Evolutionary conservation across 306 rosid genomes (phyloP), one percentile per base, ranked within the genome.

Genomic region (Rosa rugosa): DNA sequence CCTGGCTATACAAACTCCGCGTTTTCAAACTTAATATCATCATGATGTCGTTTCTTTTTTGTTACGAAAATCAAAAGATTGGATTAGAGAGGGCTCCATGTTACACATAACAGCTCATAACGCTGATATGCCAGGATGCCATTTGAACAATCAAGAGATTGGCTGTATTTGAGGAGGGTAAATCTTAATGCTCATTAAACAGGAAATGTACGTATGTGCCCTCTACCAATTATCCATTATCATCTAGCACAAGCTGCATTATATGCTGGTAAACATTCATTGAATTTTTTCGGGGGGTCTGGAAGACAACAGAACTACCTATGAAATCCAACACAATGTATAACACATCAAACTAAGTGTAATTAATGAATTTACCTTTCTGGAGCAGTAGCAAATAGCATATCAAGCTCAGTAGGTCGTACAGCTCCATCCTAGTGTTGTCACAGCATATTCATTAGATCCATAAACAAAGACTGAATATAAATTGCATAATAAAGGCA

Each of bases 381-480:
- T 80, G 98, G 98, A 71, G 98, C 97, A 84, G 98, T 91, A 77
- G 89, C 79, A 83, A 92, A 94, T 66, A 94, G 85, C 77, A 88
- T 84, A 76, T 91, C 93, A 65, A 94, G 87, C 90, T 94, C 97
- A 67, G 83, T 72, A 72, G 92, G 90, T 59, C 72, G 88, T 57
- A 94, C 76, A 78, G 92, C 93, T 81, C 97, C 95, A 77, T 94
- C 99, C 99, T 94, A 77, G 80, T 50, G 79, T 59, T 85, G 49
- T 51, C 11, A 75, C 57, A 69, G 47, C 47, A 75, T 40, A 64
- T 75, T 59, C 60, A 46, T 75, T 77, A 71, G 80, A 69, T 31
- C 63, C 53, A 11, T 75, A 62, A 86, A 84, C 69, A 78, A 5
- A 60, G 53, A 72, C 59, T 71, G 34, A 83, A 71, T 31, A 53